Evolutionary conservation across 176 grass and related monocot species (phyloP).

Genomic region (Carex cristatella): DNA sequence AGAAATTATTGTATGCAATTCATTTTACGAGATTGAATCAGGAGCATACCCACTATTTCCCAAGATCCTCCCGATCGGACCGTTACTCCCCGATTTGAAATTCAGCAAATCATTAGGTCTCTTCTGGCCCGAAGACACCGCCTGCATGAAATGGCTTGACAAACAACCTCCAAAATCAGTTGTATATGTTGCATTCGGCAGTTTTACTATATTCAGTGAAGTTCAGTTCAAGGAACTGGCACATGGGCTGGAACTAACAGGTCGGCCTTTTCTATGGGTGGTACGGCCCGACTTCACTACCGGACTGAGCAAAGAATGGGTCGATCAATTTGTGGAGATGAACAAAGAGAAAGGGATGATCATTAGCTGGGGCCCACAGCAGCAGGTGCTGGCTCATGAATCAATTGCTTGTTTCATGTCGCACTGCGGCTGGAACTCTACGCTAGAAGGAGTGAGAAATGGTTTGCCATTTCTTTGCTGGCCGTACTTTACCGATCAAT

Average conservation of each 20-base stretch:
- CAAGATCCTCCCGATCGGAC: conserved; percentile 38
- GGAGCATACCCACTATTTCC: conserved; percentile 24
- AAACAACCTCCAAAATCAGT: conserved; percentile 26
- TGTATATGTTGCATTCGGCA: conserved; percentile 62
- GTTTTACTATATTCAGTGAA: conserved; percentile 36
- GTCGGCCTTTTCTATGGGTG: conserved; percentile 59
- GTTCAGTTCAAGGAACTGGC: conserved; percentile 49
- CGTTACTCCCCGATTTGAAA: conserved; percentile 20
- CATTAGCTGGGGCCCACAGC: conserved; percentile 59
- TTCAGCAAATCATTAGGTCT: conserved; percentile 22
- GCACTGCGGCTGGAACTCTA: conserved; percentile 83
- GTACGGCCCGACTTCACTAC: conserved; percentile 40
- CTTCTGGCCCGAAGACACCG: conserved; percentile 51
- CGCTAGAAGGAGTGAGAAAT: conserved; percentile 51
- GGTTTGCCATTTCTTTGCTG: conserved; percentile 65
- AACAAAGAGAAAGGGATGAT: conserved; percentile 35
- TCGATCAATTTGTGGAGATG: conserved; percentile 26
- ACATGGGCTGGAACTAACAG: conserved; percentile 36
- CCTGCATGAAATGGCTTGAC: conserved; percentile 45
- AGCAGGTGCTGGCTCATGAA: conserved; percentile 48
- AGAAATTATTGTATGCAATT: conserved; percentile 55
- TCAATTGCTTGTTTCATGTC: conserved; percentile 71
- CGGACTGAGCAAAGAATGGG: conserved; percentile 27
- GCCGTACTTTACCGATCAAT: conserved; percentile 76
- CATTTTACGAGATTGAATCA: conserved; percentile 39